Evolutionary conservation across 768 basidiomycete genomes (phyloP).

Genomic region (Tephrocybe sp.): DNA sequence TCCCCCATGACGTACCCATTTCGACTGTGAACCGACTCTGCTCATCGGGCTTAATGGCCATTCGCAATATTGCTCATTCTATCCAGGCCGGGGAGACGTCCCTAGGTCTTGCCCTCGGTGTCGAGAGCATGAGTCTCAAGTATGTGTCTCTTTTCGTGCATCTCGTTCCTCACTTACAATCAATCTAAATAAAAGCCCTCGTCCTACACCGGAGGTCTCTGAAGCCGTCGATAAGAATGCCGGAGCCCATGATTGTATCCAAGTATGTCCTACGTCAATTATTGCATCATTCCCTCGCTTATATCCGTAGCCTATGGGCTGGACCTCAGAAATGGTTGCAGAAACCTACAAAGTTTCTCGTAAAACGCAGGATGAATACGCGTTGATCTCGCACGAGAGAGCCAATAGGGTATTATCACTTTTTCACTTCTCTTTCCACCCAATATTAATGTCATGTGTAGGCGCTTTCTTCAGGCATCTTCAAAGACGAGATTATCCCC

Average conservation of each 20-base stretch:
- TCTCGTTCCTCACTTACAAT: slow-evolving; percentile 5
- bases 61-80: slow-evolving; percentile 84
- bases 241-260: slow-evolving; percentile 73
- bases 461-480: slow-evolving; percentile 70
- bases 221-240: slow-evolving; percentile 54
- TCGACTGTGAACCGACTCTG: slow-evolving; percentile 92
- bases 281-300: not conserved
- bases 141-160: slow-evolving; percentile 25
- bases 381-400: slow-evolving; percentile 81
- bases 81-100: slow-evolving; percentile 82
- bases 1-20: slow-evolving; percentile 84
- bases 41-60: slow-evolving; percentile 92
- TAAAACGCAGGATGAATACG: slow-evolving; percentile 85
- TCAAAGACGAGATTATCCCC: slow-evolving; percentile 88
- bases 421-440: not conserved
- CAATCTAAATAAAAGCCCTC: slow-evolving; percentile 41
- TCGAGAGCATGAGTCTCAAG: slow-evolving; percentile 84
- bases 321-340: slow-evolving; percentile 94
- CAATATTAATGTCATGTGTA: slow-evolving; percentile 20
- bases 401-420: slow-evolving; percentile 52
- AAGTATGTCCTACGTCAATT: slow-evolving; percentile 37
- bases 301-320: slow-evolving; percentile 77
- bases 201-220: slow-evolving; percentile 69
- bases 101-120: slow-evolving; percentile 81
- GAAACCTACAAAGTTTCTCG: slow-evolving; percentile 73